Base-by-base conservation (phyloP, 192 early-diverging fungal genomes). In the Coemansia sp. region DNA sequence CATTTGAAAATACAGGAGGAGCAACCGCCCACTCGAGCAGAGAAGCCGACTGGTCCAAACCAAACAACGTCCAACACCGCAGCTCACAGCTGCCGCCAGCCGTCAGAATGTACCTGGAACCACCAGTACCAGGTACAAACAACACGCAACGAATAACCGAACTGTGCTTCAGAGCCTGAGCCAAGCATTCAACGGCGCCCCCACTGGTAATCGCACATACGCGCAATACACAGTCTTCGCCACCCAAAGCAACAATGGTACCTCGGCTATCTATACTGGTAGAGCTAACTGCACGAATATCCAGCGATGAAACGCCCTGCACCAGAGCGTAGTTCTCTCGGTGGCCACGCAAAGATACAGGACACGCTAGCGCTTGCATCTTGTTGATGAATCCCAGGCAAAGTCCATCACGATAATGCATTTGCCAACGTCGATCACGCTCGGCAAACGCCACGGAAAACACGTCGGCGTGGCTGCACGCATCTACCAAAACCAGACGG, bases 361-460 rank as follows among this genome's bases (percentile, higher is more conserved):
- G 18, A n/a, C 88, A 83, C 3, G 87, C 76, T 51, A 87, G 87
- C 60, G 85, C 82, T 57, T 60, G 58, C 16, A 62, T 36, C 17
- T 63, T 52, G 30, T 62, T 56, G 32, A 77, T 36, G 73, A 93
- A 86, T 0, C 74, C 79, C 7, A 86, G 69, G 5, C 80, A 69
- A 57, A 89, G 30, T 4, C 42, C 84, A 18, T 79, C 60, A 5
- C 10, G 3, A 2, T 77, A 80, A 0, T 68, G 51, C 48, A 93
- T 85, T 33, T 89, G 86, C 92, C 92, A 95, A 18, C 74, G 74
- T 29, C 91, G 77, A 62, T 89, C 83, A 4, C 86, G 91, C 48
- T 89, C 92, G 32, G 91, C 91, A 73, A 92, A 92, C 0, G 73
- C 84, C 17, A 93, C 76, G 2, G 89, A 87, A 33, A 90, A 75